phyloP scores from a whole-genome alignment of 129 eudicot genomes.

The Tagetes patula region DNA sequence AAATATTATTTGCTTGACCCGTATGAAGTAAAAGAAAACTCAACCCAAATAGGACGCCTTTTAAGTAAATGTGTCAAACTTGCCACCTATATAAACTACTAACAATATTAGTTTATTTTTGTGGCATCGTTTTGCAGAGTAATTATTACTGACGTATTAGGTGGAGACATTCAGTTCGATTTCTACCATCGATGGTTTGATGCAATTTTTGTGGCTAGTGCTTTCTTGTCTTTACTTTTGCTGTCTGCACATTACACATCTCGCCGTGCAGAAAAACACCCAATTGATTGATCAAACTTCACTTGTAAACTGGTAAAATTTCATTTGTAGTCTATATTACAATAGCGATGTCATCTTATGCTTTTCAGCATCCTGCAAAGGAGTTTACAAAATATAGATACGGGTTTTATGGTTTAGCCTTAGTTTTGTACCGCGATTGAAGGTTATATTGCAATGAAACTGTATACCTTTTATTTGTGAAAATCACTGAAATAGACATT shows the following conservation, averaged over 20 bases:
- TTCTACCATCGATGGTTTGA: conserved; percentile 98
- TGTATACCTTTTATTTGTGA: no score
- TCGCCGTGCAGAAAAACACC: conserved; percentile 95
- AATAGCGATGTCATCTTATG: not conserved
- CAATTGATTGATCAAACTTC: conserved; percentile 51
- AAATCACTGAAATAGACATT: no score
- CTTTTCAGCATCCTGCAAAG: not conserved
- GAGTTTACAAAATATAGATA: not conserved
- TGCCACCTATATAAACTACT: not conserved
- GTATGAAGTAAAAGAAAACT: not conserved
- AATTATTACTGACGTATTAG: conserved; percentile 92
- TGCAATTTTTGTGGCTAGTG: conserved; percentile 96
- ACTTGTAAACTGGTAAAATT: conserved; percentile 16
- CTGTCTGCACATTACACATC: conserved; percentile 97
- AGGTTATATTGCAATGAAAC: no score
- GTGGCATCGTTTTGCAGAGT: conserved; percentile 50
- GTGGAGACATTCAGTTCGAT: conserved; percentile 97
- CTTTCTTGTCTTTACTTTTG: conserved; percentile 90
- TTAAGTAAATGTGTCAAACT: not conserved
- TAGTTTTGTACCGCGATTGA: not conserved
- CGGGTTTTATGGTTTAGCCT: not conserved
- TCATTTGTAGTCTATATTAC: conserved; percentile 29
- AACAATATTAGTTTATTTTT: not conserved
- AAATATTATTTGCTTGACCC: not conserved
- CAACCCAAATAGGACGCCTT: not conserved